Conservation (phyloP, 495 filamentous ascomycete genomes). For the Penicillium alfredii region DNA sequence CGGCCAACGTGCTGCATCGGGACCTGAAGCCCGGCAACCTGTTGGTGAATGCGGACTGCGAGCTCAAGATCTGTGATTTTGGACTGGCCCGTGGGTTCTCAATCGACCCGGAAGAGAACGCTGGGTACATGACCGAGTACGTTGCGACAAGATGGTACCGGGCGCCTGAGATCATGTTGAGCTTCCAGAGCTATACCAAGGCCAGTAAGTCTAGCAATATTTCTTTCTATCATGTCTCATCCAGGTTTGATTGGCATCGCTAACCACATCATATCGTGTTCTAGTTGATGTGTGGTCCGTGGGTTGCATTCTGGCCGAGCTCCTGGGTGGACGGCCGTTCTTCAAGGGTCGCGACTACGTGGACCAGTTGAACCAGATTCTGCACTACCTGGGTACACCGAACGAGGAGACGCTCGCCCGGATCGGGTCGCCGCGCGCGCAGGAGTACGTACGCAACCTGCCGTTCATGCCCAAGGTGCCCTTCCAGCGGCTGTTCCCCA, state of each 20-base stretch:
- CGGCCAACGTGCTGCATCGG: slow-evolving; percentile 92
- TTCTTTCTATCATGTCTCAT: slow-evolving; percentile 4
- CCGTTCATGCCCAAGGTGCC: slow-evolving; percentile 91
- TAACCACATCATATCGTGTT: slow-evolving; percentile 13
- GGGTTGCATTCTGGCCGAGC: slow-evolving; percentile 93
- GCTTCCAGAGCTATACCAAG: slow-evolving; percentile 99
- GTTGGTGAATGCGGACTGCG: slow-evolving; percentile 96
- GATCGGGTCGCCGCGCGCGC: slow-evolving; percentile 91
- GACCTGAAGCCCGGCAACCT: slow-evolving; percentile 97
- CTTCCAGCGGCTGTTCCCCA: slow-evolving; percentile 84
- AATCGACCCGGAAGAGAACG: slow-evolving; percentile 95
- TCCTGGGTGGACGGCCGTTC: slow-evolving; percentile 93
- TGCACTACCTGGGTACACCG: slow-evolving; percentile 95
- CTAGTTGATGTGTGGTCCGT: slow-evolving; percentile 99
- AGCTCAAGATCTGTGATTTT: slow-evolving; percentile 99
- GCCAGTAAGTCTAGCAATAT: slow-evolving; percentile 65
- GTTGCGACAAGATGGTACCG: slow-evolving; percentile 98
- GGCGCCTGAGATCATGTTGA: slow-evolving; percentile 98
- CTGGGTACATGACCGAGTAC: slow-evolving; percentile 99
- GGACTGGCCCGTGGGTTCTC: slow-evolving; percentile 94
- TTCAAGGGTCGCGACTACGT: slow-evolving; percentile 99
- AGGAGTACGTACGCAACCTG: slow-evolving; percentile 97
- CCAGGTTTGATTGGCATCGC: no score
- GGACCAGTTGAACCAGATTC: slow-evolving; percentile 97
- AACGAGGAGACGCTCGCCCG: slow-evolving; percentile 91